Conservation (phyloP, 2,329 filamentous ascomycete genomes). For the Ceratocystis eucalypticola region DNA sequence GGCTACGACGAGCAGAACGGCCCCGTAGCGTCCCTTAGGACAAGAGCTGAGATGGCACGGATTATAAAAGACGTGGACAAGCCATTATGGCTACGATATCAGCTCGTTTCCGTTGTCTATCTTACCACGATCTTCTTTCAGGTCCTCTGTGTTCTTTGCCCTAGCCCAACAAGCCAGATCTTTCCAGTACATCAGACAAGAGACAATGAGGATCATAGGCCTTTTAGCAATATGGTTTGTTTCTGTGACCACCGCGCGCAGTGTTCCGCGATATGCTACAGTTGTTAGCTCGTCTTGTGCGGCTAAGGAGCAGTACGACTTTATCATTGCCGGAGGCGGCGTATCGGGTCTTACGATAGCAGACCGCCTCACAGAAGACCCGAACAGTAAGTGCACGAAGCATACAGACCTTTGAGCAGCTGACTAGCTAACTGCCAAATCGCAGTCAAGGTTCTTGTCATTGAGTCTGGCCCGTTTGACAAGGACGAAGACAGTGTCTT, state of each 20-base stretch:
- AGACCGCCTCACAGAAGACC: slow-evolving; percentile 28
- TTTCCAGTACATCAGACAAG: not conserved
- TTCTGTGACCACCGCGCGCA: not conserved
- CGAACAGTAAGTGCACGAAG: slow-evolving; percentile 21
- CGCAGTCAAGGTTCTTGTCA: slow-evolving; percentile 24
- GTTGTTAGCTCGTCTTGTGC: slow-evolving; percentile 10
- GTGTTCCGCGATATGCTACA: slow-evolving; percentile 10
- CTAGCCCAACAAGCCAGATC: not conserved
- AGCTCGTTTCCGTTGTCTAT: not conserved
- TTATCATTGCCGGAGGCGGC: slow-evolving; percentile 27
- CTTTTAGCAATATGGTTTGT: not conserved
- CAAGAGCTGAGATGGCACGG: not conserved
- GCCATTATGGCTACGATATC: no score
- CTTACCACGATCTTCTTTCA: not conserved
- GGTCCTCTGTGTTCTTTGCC: not conserved
- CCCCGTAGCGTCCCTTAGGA: not conserved
- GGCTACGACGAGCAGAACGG: not conserved
- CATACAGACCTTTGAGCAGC: no score
- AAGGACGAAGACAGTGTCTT: slow-evolving; percentile 23
- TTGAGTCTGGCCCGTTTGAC: slow-evolving; percentile 24
- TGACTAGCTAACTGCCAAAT: no score
- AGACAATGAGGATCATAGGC: not conserved
- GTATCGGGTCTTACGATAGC: slow-evolving; percentile 29
- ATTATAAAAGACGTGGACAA: not conserved
- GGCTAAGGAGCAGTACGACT: slow-evolving; percentile 23